Evolutionary conservation across 768 basidiomycete genomes (phyloP), one percentile per base, ranked within the genome.

Genomic region (Agrocybe pediades): DNA sequence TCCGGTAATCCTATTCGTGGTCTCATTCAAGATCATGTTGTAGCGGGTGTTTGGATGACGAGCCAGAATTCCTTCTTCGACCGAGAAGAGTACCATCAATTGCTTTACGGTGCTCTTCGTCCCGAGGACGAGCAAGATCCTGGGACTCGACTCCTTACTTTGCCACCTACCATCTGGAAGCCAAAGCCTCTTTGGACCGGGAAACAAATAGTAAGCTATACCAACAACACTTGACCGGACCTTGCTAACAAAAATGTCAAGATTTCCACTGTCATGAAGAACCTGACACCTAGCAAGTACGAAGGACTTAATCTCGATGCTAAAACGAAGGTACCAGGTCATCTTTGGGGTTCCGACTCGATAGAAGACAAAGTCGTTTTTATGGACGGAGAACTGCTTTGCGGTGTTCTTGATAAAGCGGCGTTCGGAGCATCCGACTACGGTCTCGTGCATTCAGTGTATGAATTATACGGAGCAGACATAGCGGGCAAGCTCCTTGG

Each of bases 41-140:
- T 98, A 41, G 94, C 97, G 13, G 96, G 94, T 53, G 89, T 98
- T n/a, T 98, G 95, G 93, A 95, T 99, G 92, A 98, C 97, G 50
- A 87, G 86, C 65, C 95, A 94, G 66, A 90, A 95, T 59, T 81
- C 93, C 0, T 98, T 98, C 76, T 96, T 98, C 73, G 87, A 89
- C 3, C 84, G 97, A 46, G 94, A 97, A 64, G 91, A 98, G 64
- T 99, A 98, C 67, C 90, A 90, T 70, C 97, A 99, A 69, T 77
- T 99, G 45, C 80, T 99, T 9, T 98, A 98, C 62, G 97, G 96
- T 27, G 91, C 96, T 8, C 77, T 99, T 27, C 78, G 91, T 55
- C 93, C 95, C 7, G 97, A 99, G 71, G 88, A 89, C 30, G 86
- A 90, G 59, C 75, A 77, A 15, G 71, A 79, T 29, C 68, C 75